Conservation (phyloP, 495 filamentous ascomycete species). For the Aspergillus kassunensis region DNA sequence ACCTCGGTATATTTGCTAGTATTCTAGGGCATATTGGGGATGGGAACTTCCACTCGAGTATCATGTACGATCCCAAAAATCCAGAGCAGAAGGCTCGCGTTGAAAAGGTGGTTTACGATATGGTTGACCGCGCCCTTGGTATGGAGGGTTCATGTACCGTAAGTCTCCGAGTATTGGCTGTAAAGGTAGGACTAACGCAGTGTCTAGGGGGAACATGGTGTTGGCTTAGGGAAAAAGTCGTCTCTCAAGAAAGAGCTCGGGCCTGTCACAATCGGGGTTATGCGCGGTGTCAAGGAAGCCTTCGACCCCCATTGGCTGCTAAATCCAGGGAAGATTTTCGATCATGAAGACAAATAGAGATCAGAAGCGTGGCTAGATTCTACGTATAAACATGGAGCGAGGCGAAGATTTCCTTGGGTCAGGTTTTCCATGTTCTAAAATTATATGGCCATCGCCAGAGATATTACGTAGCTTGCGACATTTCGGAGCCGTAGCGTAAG, state of each 20-base stretch:
- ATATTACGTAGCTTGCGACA: no score
- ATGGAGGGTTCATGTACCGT: slow-evolving; percentile 92
- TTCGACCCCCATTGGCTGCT: slow-evolving; percentile 87
- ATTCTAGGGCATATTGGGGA: slow-evolving; percentile 85
- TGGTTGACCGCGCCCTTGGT: slow-evolving; percentile 81
- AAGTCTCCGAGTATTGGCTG: slow-evolving; percentile 9
- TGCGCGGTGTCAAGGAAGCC: slow-evolving; percentile 80
- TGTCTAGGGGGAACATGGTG: slow-evolving; percentile 74
- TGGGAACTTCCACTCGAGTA: slow-evolving; percentile 89
- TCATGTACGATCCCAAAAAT: slow-evolving; percentile 72
- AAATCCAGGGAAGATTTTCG: slow-evolving; percentile 91
- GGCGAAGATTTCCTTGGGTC: no score
- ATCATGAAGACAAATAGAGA: slow-evolving; percentile 30
- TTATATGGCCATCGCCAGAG: no score
- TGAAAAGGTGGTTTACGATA: slow-evolving; percentile 75
- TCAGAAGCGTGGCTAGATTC: neutral
- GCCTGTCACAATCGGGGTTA: slow-evolving; percentile 71
- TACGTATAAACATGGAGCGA: neutral
- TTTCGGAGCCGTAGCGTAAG: no score
- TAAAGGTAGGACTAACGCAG: slow-evolving; percentile 11
- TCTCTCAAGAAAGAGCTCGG: slow-evolving; percentile 80
- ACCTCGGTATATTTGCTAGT: slow-evolving; percentile 77
- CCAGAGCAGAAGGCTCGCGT: slow-evolving; percentile 66
- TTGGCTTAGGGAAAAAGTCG: slow-evolving; percentile 85
- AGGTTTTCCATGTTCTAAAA: no score